These are phyloP conservation scores for Neodidymelliopsis sp. DNA, from an alignment of 2,329 filamentous ascomycete species.

Conservation along the genomic window DNA sequence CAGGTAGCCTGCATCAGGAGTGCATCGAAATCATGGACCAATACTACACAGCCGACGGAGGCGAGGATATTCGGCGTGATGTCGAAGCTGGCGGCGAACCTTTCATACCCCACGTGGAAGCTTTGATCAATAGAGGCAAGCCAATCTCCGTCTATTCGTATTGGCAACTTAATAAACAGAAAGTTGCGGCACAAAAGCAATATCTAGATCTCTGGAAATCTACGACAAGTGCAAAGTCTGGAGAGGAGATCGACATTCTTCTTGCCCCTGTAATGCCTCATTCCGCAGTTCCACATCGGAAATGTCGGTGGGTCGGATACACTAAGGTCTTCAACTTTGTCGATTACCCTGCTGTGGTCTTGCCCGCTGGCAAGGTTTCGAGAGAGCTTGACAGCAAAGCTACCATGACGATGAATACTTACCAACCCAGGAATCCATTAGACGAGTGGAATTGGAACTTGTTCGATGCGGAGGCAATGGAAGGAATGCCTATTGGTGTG, in stretches of 20 bases:
- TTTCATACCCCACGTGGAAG: constrained; percentile 57
- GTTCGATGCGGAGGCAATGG: constrained; percentile 42
- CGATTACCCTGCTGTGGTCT: constrained; percentile 65
- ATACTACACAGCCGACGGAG: constrained; percentile 69
- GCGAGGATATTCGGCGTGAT: constrained; percentile 67
- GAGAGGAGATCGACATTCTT: constrained; percentile 61
- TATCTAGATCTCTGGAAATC: constrained; percentile 68
- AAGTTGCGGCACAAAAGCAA: constrained; percentile 60
- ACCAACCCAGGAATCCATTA: constrained; percentile 58
- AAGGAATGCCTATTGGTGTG: constrained; percentile 49
- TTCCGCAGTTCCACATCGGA: constrained; percentile 59
- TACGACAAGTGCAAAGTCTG: constrained; percentile 53
- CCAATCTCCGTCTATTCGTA: constrained; percentile 68
- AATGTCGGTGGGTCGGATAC: constrained; percentile 61
- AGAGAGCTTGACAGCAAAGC: constrained; percentile 49
- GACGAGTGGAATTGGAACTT: constrained; percentile 62
- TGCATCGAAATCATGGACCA: constrained; percentile 67
- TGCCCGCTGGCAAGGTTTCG: constrained; percentile 61
- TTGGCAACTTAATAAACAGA: constrained; percentile 71
- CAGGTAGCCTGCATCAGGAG: constrained; percentile 59
- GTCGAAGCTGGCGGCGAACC: constrained; percentile 65
- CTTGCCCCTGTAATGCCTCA: constrained; percentile 69
- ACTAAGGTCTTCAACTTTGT: constrained; percentile 69
- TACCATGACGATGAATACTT: constrained; percentile 39
- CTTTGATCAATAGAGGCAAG: constrained; percentile 57